Evolutionary conservation across 2,329 filamentous ascomycete species (phyloP).

Genomic region (Monascus ruber): DNA sequence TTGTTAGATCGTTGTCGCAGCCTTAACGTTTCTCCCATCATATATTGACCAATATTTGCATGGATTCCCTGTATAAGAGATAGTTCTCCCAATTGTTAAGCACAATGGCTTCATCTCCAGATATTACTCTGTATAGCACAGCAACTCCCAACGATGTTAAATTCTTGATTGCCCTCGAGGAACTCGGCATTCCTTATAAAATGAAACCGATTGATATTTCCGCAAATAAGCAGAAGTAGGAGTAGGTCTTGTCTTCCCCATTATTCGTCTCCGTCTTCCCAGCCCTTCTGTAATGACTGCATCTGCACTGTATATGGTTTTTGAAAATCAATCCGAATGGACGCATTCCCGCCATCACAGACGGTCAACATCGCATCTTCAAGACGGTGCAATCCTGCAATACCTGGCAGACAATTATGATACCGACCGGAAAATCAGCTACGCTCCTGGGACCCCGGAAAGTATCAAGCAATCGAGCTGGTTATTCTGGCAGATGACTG

Average conservation of each 20-base stretch:
- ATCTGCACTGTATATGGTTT: constrained; percentile 22
- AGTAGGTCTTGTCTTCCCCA: constrained; percentile 5
- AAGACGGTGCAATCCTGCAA: constrained; percentile 36
- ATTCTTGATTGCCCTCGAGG: constrained; percentile 26
- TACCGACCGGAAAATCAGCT: constrained; percentile 30
- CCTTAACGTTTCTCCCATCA: too few relatives aligned
- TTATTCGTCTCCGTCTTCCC: not conserved
- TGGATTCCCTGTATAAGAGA: too few relatives aligned
- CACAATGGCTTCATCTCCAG: constrained; percentile 4
- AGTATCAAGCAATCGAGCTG: constrained; percentile 36
- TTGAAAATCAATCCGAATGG: constrained; percentile 40
- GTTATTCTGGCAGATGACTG: constrained; percentile 36
- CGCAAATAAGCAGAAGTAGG: constrained; percentile 34
- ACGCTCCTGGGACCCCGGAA: constrained; percentile 29
- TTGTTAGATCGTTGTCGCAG: too few relatives aligned
- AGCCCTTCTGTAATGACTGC: too few relatives aligned
- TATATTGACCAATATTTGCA: too few relatives aligned
- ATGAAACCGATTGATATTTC: constrained; percentile 30
- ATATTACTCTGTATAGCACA: constrained; percentile 22
- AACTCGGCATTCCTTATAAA: constrained; percentile 24
- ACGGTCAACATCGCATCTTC: constrained; percentile 31
- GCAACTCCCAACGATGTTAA: constrained; percentile 26
- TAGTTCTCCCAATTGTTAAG: too few relatives aligned
- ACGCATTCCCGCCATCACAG: constrained; percentile 36
- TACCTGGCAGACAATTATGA: constrained; percentile 38